Base-by-base conservation (phyloP, 2,329 filamentous ascomycete species). In the Colletotrichum acutatum region DNA sequence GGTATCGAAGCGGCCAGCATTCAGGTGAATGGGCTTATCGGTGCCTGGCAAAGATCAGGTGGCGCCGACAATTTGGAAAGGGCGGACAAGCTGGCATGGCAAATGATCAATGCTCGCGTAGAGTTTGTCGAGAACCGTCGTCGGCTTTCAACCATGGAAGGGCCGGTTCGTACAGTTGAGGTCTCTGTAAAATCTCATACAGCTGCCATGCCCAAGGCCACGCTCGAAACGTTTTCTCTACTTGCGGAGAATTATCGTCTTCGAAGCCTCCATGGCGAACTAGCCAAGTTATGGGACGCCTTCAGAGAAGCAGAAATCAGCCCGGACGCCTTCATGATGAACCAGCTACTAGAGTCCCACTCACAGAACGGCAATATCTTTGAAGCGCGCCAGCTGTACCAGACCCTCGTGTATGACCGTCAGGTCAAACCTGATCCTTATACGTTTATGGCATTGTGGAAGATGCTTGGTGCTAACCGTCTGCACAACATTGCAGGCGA, bases 11-110 rank as follows among this genome's bases (percentile, higher is more conserved):
- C 94, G 2, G 90, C 93, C 53, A 86, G 93, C 2, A 92, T 93
- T 64, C 94, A 97, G 76, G 86, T 97, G 68, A 97, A 98, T 78
- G 93, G 94, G 8, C 86, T 98, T 24, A 90, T 98, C 66, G 93
- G 92, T 9, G 94, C 93, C 1, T 95, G 93, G 89, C 86, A 97
- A 64, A 89, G 94, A 59, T 87, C 90, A 6, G 89, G 89, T 26
- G 88, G 84, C 7, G 83, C 84, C 1, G 83, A 84, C 26, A 84
- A 91, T 66, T 82, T 89, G 65, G 83, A 88, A 62, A 89, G 88
- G 77, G 94, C 93, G 2, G 93, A 95, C 77, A 82, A 85, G 49
- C 85, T 95, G 66, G 94, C 89, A 3, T 95, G 93, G 93, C 85
- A 88, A 67, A 96, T 97, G 94, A 91, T 97, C 74, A 86, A 90